Evolutionary conservation across 106 monocot genomes (phyloP), one percentile per base, ranked within the genome.

Genomic region (Acorus gramineus): DNA sequence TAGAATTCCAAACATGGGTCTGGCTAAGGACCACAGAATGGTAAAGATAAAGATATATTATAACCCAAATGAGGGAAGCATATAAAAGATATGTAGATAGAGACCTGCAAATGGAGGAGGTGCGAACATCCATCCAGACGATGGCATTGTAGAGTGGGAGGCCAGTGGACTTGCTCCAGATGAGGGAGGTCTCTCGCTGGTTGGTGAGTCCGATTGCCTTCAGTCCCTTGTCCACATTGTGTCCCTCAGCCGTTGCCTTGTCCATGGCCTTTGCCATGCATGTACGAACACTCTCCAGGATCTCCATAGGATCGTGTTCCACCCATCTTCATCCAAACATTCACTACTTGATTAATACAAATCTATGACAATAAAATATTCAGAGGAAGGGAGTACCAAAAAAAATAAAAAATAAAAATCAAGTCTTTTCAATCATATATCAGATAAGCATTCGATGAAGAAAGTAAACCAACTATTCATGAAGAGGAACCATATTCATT

Each of bases 111-210:
- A 92, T 82, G 44, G 78, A 57, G 75, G 78, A 78, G 70, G 87
- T 87, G 61, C 87, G 81, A 51, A 57, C 80, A 57, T 92, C 92
- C 92, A 92, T 92, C 92, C 87, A 92, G 4, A 92, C 92, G 57
- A 92, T 80, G 63, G 92, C 92, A 45, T 92, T 87, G 59, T 92
- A 80, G 48, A 92, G 75, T 2, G 92, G 92, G 5, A 69, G 67
- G 1, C 92, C 92, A 0, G 87, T 85, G 60, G 87, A 84, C 58
- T 80, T 84, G 77, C 87, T 92, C 92, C 92, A 92, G 42, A 78
- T 53, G 11, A 92, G 84, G 9, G 80, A 73, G 9, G 92, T 92
- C 71, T 92, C 92, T 71, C 92, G 74, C 84, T 92, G 92, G 64
- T 87, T 92, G 14, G 92, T 85, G 58, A 92, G 59, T 60, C 87